phyloP scores from a whole-genome alignment of 169 alveolate species.

The Cryptosporidium sp. region DNA sequence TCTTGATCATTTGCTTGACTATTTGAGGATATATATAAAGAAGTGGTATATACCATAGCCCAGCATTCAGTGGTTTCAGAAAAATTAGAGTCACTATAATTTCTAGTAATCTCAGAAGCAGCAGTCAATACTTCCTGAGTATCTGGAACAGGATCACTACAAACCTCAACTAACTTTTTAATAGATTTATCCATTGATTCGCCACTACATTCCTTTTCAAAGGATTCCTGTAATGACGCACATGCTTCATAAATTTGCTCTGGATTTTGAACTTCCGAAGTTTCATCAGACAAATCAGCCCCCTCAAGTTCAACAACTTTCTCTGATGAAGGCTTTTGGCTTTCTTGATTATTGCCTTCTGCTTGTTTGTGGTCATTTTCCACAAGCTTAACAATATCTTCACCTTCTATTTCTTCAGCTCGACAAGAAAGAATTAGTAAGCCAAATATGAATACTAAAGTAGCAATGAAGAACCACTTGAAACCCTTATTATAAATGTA shows the following conservation, averaged over 20 bases:
- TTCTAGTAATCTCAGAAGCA: not conserved
- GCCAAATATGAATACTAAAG: not conserved
- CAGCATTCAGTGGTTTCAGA: conserved; percentile 25
- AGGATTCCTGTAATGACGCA: conserved; percentile 31
- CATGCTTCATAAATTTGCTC: conserved; percentile 61
- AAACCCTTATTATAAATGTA: not conserved
- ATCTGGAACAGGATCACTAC: conserved; percentile 11
- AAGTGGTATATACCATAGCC: conserved; percentile 26
- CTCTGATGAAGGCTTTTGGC: not conserved
- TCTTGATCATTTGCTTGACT: not conserved
- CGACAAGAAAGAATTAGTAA: not conserved
- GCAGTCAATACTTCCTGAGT: not conserved
- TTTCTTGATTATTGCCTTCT: not conserved
- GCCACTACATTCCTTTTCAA: conserved; percentile 19
- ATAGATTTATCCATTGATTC: not conserved
- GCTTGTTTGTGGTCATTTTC: conserved; percentile 1
- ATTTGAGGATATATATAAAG: conserved; percentile 15
- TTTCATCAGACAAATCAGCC: not conserved
- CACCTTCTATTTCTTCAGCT: not conserved
- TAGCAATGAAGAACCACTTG: not conserved
- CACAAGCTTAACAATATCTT: conserved; percentile 4
- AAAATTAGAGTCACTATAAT: not conserved
- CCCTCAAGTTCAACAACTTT: conserved; percentile 25
- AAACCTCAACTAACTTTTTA: not conserved
- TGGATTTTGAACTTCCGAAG: not conserved